These are phyloP conservation scores for Nicotiana attenuata DNA, from an alignment of 257 asterid genomes.

Conservation along the genomic window DNA sequence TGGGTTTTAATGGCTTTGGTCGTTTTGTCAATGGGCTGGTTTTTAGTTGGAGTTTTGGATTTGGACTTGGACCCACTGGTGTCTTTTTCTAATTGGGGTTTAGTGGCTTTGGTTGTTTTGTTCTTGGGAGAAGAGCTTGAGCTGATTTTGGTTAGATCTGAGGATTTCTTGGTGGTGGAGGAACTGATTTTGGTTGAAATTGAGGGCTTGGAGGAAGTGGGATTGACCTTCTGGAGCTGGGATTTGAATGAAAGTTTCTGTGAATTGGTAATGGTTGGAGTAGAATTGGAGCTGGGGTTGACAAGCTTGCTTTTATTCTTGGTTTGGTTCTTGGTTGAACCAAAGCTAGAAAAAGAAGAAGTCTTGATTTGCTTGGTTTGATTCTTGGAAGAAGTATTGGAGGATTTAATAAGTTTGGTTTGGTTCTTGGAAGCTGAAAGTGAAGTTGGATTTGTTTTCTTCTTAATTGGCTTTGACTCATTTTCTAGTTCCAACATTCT, in stretches of 20 bases:
- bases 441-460: slow-evolving; percentile 29
- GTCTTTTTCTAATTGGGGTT: background rate
- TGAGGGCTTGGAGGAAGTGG: slow-evolving; percentile 46
- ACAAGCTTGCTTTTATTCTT: slow-evolving; percentile 35
- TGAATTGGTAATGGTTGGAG: slow-evolving; percentile 7
- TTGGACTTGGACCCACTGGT: background rate
- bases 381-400: slow-evolving; percentile 27
- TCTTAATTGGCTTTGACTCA: slow-evolving; percentile 23
- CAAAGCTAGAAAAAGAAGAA: background rate
- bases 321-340: slow-evolving; percentile 32
- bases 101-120: slow-evolving; percentile 34
- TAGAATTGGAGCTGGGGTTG: slow-evolving; percentile 21
- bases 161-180: slow-evolving; percentile 36
- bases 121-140: slow-evolving; percentile 29
- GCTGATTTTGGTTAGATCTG: slow-evolving; percentile 44
- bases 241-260: slow-evolving; percentile 28
- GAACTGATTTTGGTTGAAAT: slow-evolving; percentile 31
- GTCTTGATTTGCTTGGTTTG: slow-evolving; percentile 40
- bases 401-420: slow-evolving; percentile 28
- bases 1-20: background rate
- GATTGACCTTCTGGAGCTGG: slow-evolving; percentile 57
- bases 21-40: background rate
- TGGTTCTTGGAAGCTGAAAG: slow-evolving; percentile 25
- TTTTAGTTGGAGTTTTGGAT: slow-evolving; percentile 7
- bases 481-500: slow-evolving; percentile 24